These are phyloP conservation scores for Claviceps maximensis DNA, from an alignment of 2,329 filamentous ascomycete genomes.

Conservation along the genomic window DNA sequence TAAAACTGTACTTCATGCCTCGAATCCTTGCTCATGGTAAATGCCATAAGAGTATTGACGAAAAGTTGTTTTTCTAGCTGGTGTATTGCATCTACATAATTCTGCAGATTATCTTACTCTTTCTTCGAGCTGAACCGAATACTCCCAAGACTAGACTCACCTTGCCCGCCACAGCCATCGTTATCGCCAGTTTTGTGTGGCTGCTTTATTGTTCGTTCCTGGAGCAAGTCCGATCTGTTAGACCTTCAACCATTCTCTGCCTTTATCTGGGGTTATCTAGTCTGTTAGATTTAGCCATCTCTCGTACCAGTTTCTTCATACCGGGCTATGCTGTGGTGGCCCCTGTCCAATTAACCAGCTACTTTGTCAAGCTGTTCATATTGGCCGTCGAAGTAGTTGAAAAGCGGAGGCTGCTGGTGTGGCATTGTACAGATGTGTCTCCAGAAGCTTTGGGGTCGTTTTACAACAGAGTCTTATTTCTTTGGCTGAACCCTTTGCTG, in stretches of 20 bases:
- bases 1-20: constrained; percentile 7
- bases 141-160: constrained; percentile 9
- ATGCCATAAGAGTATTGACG: not conserved
- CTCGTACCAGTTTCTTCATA: constrained; percentile 20
- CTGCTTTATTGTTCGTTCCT: constrained; percentile 15
- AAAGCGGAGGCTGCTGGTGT: not conserved
- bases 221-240: constrained; percentile 19
- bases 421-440: not conserved
- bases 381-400: constrained; percentile 9
- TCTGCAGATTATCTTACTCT: constrained; percentile 9
- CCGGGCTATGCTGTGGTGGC: constrained; percentile 10
- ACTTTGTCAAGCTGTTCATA: constrained; percentile 16
- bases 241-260: constrained; percentile 20
- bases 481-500: not conserved
- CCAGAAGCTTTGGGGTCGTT: not conserved
- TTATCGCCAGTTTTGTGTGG: constrained; percentile 8
- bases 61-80: not conserved
- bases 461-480: not conserved
- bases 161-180: constrained; percentile 7
- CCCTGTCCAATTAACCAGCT: constrained; percentile 12
- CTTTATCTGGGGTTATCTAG: constrained; percentile 18
- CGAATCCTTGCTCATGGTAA: not conserved
- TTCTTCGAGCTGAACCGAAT: constrained; percentile 8
- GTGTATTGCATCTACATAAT: constrained; percentile 5
- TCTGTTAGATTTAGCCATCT: constrained; percentile 18